phyloP scores from a whole-genome alignment of 192 early-diverging fungal species.

The Backusella mclennaniae region DNA sequence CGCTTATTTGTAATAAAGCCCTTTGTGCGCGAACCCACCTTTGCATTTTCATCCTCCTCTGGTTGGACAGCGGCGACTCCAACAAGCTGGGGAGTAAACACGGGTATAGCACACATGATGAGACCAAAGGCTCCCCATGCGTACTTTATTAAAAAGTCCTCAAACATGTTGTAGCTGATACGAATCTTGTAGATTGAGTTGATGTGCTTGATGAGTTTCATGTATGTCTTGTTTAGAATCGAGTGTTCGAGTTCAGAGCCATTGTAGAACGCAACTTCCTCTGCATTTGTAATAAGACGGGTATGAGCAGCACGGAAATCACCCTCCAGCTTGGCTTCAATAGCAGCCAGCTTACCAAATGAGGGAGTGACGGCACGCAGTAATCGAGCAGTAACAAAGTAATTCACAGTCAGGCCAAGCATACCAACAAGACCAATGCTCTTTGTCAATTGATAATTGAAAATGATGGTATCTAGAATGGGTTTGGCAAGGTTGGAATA shows the following conservation, averaged over 20 bases:
- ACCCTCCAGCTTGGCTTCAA: conserved; percentile 89
- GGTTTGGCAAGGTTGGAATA: conserved; percentile 98
- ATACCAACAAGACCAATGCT: conserved; percentile 84
- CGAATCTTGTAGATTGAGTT: conserved; percentile 82
- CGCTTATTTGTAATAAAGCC: conserved; percentile 90
- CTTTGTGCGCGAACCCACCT: conserved; percentile 65
- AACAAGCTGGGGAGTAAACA: conserved; percentile 70
- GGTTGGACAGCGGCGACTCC: conserved; percentile 10
- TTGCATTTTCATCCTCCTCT: conserved; percentile 35
- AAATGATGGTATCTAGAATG: conserved; percentile 89
- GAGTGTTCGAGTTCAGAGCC: conserved; percentile 87
- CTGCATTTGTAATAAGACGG: conserved; percentile 93
- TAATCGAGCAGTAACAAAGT: conserved; percentile 73
- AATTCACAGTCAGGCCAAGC: conserved; percentile 76
- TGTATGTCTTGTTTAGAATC: conserved; percentile 76
- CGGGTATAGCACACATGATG: conserved; percentile 79
- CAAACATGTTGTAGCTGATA: conserved; percentile 92
- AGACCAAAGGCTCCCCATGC: conserved; percentile 92
- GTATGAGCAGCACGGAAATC: conserved; percentile 94
- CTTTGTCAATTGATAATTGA: conserved; percentile 88
- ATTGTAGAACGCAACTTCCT: conserved; percentile 93
- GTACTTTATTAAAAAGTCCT: conserved; percentile 97
- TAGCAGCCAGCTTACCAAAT: conserved; percentile 91
- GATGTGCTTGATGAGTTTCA: conserved; percentile 79
- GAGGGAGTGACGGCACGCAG: conserved; percentile 86